A percentile compares a stretch with the other conserved stretches of the same genome.
Conservation (phyloP, 352 stramenopile species). For the Albugo candida region DNA sequence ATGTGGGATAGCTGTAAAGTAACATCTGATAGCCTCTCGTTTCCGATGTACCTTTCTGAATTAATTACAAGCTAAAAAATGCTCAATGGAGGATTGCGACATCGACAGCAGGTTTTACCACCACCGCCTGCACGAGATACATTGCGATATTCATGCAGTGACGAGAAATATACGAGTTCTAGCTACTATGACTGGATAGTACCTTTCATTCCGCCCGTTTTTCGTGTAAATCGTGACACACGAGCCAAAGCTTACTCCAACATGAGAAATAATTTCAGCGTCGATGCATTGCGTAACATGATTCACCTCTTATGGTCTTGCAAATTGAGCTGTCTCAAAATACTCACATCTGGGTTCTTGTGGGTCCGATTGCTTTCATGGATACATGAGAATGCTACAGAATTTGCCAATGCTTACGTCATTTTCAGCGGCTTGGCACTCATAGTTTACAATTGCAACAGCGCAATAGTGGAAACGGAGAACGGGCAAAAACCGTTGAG, state of each 20-base stretch:
- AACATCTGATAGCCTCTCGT: no score
- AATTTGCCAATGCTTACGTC: background rate
- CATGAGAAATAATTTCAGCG: no score
- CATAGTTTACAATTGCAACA: background rate
- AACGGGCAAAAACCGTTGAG: constrained; percentile 15
- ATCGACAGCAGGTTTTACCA: constrained; percentile 3
- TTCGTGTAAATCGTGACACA: constrained; percentile 63
- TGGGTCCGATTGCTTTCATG: background rate
- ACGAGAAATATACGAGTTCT: no score
- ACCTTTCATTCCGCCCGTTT: constrained; percentile 61
- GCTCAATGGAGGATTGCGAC: background rate
- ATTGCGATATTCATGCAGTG: no score
- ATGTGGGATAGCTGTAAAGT: no score
- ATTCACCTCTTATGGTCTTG: background rate
- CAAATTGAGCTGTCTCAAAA: constrained; percentile 6
- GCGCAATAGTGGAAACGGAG: constrained; percentile 12
- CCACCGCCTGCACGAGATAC: background rate
- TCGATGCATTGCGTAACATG: constrained; percentile 2
- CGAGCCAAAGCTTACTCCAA: constrained; percentile 4
- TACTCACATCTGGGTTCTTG: constrained; percentile 12
- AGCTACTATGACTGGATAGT: constrained; percentile 40
- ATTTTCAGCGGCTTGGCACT: background rate
- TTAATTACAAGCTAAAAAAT: constrained; percentile 1
- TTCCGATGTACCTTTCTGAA: background rate
- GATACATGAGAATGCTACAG: background rate